A percentile compares a stretch with the other conserved stretches of the same genome.
Evolutionary conservation across 495 filamentous ascomycete species (phyloP).

Genomic region (Aspergillus incahuasiensis): DNA sequence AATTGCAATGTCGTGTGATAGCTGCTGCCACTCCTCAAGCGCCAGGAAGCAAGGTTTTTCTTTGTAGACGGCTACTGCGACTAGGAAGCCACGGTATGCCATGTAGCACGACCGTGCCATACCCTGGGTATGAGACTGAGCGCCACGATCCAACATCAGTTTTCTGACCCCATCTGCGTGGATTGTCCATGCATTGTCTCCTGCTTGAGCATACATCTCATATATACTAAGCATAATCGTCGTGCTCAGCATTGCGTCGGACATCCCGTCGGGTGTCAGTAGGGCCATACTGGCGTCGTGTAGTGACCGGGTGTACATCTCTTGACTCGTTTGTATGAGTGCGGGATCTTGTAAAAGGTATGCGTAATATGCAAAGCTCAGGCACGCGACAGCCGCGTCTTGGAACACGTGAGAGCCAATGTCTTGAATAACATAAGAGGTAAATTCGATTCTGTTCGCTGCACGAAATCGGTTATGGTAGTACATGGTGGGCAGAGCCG

Average conservation of each 20-base stretch:
- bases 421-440: constrained; percentile 19
- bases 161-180: constrained; percentile 28
- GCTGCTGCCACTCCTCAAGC: constrained; percentile 25
- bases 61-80: constrained; percentile 26
- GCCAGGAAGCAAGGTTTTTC: constrained; percentile 32
- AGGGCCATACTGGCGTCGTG: constrained; percentile 22
- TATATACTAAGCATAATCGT: constrained; percentile 34
- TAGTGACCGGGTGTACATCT: constrained; percentile 28
- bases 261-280: constrained; percentile 20
- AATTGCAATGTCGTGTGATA: constrained; percentile 16
- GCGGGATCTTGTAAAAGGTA: constrained; percentile 23
- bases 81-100: constrained; percentile 31
- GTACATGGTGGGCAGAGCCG: constrained; percentile 30
- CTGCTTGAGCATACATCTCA: constrained; percentile 35
- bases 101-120: constrained; percentile 28
- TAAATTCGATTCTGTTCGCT: constrained; percentile 17
- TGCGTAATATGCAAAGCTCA: constrained; percentile 29
- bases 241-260: constrained; percentile 30
- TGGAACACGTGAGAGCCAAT: constrained; percentile 24
- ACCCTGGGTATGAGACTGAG: constrained; percentile 17
- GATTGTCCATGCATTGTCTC: constrained; percentile 27
- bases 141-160: constrained; percentile 28
- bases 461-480: constrained; percentile 31
- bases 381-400: constrained; percentile 27
- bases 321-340: constrained; percentile 23